phyloP scores from a whole-genome alignment of 805 yeast genomes.

The Yarrowia sp. region DNA sequence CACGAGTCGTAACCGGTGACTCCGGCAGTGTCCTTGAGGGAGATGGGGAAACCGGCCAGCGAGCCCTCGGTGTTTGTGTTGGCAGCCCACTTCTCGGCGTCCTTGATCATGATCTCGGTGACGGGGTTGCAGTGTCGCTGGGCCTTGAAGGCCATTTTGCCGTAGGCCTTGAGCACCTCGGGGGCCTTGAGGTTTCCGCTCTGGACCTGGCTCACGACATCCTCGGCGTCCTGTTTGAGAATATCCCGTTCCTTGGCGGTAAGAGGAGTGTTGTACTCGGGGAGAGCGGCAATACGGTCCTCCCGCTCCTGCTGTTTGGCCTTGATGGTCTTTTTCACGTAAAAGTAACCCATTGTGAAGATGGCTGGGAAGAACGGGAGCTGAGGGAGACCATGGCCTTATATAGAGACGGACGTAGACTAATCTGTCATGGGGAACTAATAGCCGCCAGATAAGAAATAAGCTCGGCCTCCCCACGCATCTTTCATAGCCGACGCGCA shows the following conservation, averaged over 20 bases:
- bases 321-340: constrained; percentile 41
- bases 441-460: constrained; percentile 39
- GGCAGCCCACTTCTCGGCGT: constrained; percentile 69
- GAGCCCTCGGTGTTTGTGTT: constrained; percentile 63
- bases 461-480: constrained; percentile 35
- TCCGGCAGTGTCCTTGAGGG: constrained; percentile 64
- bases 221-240: constrained; percentile 54
- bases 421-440: constrained; percentile 10
- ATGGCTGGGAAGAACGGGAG: constrained; percentile 2
- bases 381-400: neutral
- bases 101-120: constrained; percentile 67
- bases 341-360: constrained; percentile 40
- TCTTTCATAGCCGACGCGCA: constrained; percentile 18
- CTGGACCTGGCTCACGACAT: constrained; percentile 56
- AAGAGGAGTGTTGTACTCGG: constrained; percentile 53
- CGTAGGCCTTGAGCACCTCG: constrained; percentile 65
- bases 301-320: constrained; percentile 51
- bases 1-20: constrained; percentile 61
- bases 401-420: constrained; percentile 15
- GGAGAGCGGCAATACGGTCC: constrained; percentile 49
- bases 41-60: constrained; percentile 68
- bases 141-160: constrained; percentile 67
- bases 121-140: constrained; percentile 65
- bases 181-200: constrained; percentile 58
- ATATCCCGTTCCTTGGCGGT: constrained; percentile 50